Percentiles rank a stretch among this genome's conserved stretches.
Conservation (phyloP, 257 asterid species). For the Eucommia ulmoides region DNA sequence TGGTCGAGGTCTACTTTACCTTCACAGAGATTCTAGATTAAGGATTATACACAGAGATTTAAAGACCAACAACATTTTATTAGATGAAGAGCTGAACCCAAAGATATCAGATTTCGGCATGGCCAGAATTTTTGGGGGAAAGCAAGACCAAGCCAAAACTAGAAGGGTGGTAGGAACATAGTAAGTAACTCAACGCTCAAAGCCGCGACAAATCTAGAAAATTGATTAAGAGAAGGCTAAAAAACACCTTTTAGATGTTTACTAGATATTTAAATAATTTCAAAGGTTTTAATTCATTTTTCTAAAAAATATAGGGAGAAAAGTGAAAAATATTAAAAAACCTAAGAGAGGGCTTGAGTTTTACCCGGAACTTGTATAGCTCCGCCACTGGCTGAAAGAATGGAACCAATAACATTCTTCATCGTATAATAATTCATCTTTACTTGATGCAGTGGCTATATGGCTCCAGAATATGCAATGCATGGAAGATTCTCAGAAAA, state of each 20-base stretch:
- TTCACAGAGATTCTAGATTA: constrained; percentile 56
- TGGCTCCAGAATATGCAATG: constrained; percentile 72
- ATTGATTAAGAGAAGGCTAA: no score
- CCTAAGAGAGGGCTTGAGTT: no score
- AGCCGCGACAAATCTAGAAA: no score
- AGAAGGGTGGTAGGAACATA: constrained; percentile 58
- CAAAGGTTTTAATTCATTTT: background rate
- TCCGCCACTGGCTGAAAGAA: no score
- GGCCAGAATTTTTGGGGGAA: constrained; percentile 49
- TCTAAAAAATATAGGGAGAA: background rate
- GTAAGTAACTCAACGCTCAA: no score
- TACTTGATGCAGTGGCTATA: constrained; percentile 34
- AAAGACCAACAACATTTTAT: constrained; percentile 45
- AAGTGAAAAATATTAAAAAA: no score
- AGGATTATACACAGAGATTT: constrained; percentile 56
- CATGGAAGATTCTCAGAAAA: constrained; percentile 40
- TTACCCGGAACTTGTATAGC: no score
- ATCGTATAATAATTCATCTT: background rate
- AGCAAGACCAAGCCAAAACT: constrained; percentile 41
- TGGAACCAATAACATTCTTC: no score
- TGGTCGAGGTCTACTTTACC: constrained; percentile 56
- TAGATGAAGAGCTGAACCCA: constrained; percentile 54
- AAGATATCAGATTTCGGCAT: constrained; percentile 64
- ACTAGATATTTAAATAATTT: background rate
- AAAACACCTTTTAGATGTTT: no score